phyloP scores from a whole-genome alignment of 2,329 filamentous ascomycete species.

The Hypoxylon rubiginosum region DNA sequence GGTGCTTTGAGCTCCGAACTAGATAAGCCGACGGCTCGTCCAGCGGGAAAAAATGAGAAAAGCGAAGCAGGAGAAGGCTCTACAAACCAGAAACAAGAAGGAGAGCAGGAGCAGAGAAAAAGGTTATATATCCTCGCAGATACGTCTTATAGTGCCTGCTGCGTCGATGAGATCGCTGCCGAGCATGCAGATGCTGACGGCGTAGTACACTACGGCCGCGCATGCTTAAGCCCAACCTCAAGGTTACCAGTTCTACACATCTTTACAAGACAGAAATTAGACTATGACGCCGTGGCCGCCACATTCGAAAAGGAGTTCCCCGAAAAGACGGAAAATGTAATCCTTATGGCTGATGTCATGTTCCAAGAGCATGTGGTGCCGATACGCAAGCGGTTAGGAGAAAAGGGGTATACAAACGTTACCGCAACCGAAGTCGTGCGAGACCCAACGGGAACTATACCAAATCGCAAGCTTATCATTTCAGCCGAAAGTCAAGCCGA shows the following conservation, averaged over 20 bases:
- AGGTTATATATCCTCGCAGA: conserved; percentile 89
- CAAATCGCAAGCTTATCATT: conserved; percentile 78
- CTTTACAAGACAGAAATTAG: conserved; percentile 81
- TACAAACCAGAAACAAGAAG: conserved; percentile 1
- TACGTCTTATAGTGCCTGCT: conserved; percentile 97
- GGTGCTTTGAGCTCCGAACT: conserved; percentile 66
- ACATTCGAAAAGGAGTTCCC: conserved; percentile 79
- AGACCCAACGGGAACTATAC: conserved; percentile 83
- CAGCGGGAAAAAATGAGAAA: conserved; percentile 5
- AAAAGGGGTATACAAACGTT: conserved; percentile 76
- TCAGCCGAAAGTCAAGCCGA: conserved; percentile 37
- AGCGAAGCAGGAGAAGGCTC: conserved; percentile 18
- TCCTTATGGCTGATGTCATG: conserved; percentile 91
- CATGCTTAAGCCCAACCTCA: conserved; percentile 91
- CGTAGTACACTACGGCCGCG: conserved; percentile 93
- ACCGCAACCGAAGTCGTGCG: conserved; percentile 80
- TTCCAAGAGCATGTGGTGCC: conserved; percentile 80
- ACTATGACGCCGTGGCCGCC: conserved; percentile 68
- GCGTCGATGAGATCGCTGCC: conserved; percentile 95
- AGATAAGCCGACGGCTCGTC: conserved; percentile 31
- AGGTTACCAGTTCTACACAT: conserved; percentile 90
- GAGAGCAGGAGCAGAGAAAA: conserved; percentile 36
- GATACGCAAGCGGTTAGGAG: conserved; percentile 67
- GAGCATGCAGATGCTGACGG: conserved; percentile 93
- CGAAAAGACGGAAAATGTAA: conserved; percentile 72